These are phyloP conservation scores for Globisporangium ultimum DNA, from an alignment of 352 stramenopile species.

Conservation along the genomic window DNA sequence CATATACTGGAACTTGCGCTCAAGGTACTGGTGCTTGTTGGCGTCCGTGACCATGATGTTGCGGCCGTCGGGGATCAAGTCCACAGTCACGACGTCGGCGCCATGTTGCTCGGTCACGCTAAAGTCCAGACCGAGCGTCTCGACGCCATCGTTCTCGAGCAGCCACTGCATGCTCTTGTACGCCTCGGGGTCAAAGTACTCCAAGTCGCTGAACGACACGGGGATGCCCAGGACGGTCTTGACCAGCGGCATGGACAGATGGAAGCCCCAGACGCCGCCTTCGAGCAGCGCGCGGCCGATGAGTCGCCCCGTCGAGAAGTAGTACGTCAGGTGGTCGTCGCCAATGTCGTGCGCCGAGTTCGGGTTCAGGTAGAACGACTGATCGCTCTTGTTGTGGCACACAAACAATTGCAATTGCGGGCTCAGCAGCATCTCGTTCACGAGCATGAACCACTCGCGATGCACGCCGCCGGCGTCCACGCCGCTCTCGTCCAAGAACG, in stretches of 20 bases:
- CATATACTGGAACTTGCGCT: conserved; percentile 83
- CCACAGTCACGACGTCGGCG: conserved; percentile 43
- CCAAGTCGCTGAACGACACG: conserved; percentile 75
- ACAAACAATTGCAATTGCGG: too few species aligned
- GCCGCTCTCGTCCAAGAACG: conserved; percentile 77
- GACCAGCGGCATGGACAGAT: conserved; percentile 55
- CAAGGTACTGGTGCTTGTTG: conserved; percentile 85
- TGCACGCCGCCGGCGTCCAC: too few species aligned
- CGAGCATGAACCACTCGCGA: too few species aligned
- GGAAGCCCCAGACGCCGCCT: conserved; percentile 87
- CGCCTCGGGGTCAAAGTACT: conserved; percentile 34
- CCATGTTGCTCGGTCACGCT: conserved; percentile 10
- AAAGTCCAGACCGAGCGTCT: conserved; percentile 22
- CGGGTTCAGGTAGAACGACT: too few species aligned
- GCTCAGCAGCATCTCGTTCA: too few species aligned
- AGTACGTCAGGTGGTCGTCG: conserved; percentile 26
- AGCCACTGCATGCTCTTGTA: conserved; percentile 30
- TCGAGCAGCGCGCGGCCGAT: conserved; percentile 60
- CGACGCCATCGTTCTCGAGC: conserved; percentile 12
- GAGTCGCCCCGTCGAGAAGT: conserved; percentile 35
- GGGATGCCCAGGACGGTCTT: conserved; percentile 1
- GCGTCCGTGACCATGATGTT: conserved; percentile 61
- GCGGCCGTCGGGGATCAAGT: conserved; percentile 6
- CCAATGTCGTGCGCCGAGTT: background rate
- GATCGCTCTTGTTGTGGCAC: too few species aligned